Conservation (phyloP, 345 rosid genomes). For the Euphorbia tirucalli region DNA sequence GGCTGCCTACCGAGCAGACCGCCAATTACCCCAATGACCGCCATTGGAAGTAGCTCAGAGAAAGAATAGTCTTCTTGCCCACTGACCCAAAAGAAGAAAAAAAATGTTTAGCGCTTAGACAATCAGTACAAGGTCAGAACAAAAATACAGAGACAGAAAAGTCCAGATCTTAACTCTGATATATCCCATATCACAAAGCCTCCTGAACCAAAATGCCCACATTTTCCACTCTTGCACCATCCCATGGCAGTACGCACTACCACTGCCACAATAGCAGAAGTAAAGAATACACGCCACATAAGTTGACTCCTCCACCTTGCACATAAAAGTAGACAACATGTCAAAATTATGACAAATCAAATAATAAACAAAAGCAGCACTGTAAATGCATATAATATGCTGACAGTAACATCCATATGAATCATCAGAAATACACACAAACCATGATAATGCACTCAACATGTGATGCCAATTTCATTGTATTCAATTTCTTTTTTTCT, state of each 20-base stretch:
- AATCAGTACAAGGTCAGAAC: constrained; percentile 17
- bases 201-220: constrained; percentile 96
- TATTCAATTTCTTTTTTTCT: neutral
- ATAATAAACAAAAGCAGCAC: too few species aligned
- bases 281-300: constrained; percentile 99
- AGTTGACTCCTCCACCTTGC: constrained; percentile 99
- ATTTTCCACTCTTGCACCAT: constrained; percentile 91
- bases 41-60: constrained; percentile 92
- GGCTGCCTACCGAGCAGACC: constrained; percentile 74
- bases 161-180: constrained; percentile 66
- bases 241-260: constrained; percentile 97
- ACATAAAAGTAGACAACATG: constrained; percentile 19
- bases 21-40: constrained; percentile 88
- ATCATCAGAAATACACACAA: neutral
- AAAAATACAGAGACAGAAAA: neutral
- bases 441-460: neutral
- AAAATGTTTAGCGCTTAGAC: constrained; percentile 16
- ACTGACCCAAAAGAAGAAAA: constrained; percentile 37
- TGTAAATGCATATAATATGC: neutral
- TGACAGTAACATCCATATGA: neutral
- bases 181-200: constrained; percentile 94
- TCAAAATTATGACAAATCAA: neutral
- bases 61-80: constrained; percentile 98
- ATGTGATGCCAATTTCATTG: neutral
- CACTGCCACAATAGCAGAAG: constrained; percentile 96